Conservation (phyloP, 2,329 filamentous ascomycete species). For the Tolypocladium endophyticum region DNA sequence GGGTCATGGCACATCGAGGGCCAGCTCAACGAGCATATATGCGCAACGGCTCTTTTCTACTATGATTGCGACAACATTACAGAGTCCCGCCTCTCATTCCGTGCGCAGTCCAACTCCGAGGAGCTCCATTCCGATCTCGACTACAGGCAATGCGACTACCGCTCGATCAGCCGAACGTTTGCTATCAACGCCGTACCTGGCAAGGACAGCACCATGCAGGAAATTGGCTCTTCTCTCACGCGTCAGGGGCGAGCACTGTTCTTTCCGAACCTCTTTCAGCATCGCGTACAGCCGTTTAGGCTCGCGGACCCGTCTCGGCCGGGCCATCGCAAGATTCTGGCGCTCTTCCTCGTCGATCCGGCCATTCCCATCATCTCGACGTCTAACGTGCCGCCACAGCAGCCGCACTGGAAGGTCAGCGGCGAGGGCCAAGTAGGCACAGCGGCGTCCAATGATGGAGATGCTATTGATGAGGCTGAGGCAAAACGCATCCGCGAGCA, state of each 20-base stretch:
- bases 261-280: slow-evolving; percentile 45
- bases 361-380: slow-evolving; percentile 30
- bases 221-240: slow-evolving; percentile 36
- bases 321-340: slow-evolving; percentile 50
- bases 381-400: slow-evolving; percentile 32
- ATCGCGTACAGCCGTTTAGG: slow-evolving; percentile 39
- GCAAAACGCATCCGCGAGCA: not conserved
- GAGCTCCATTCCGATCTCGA: slow-evolving; percentile 9
- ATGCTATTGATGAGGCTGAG: not conserved
- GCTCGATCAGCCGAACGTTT: slow-evolving; percentile 22
- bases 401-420: slow-evolving; percentile 19
- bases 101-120: slow-evolving; percentile 25
- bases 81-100: slow-evolving; percentile 39
- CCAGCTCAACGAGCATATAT: slow-evolving; percentile 51
- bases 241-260: slow-evolving; percentile 38
- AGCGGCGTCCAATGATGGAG: not conserved
- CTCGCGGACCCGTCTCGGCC: slow-evolving; percentile 39
- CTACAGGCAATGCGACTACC: slow-evolving; percentile 21
- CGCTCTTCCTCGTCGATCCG: slow-evolving; percentile 51
- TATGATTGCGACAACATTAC: slow-evolving; percentile 51
- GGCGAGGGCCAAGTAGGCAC: not conserved
- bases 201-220: slow-evolving; percentile 13
- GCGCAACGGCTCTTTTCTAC: slow-evolving; percentile 52
- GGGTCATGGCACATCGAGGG: slow-evolving; percentile 48
- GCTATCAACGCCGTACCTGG: slow-evolving; percentile 13